phyloP scores from a whole-genome alignment of 2,329 filamentous ascomycete genomes.

The Curvularia verruculosa region DNA sequence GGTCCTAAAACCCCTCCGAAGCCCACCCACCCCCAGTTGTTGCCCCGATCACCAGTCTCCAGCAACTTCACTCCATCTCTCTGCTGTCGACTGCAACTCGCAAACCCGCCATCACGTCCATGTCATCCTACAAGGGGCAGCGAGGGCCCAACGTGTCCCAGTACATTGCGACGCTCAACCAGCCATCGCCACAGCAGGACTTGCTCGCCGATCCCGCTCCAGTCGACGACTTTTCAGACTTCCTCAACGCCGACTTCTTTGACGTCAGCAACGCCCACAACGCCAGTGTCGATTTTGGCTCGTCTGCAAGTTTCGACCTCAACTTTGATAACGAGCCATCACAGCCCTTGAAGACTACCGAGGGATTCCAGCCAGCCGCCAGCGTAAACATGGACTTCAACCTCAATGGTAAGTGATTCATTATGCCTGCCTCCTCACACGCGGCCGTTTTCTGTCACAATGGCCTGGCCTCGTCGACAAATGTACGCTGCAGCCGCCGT shows the following conservation, averaged over 20 bases:
- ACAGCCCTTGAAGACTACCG: slow-evolving; percentile 20
- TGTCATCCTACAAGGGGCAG: slow-evolving; percentile 78
- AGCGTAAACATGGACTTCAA: slow-evolving; percentile 45
- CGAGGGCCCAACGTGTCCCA: slow-evolving; percentile 86
- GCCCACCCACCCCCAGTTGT: slow-evolving; percentile 18
- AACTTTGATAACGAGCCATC: slow-evolving; percentile 34
- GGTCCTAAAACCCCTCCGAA: slow-evolving; percentile 21
- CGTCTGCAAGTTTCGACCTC: slow-evolving; percentile 38
- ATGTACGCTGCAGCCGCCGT: slow-evolving; percentile 21
- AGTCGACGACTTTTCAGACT: slow-evolving; percentile 56
- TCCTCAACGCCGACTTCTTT: slow-evolving; percentile 67
- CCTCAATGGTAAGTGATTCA: slow-evolving; percentile 40
- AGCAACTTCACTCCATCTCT: slow-evolving; percentile 18
- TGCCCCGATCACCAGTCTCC: slow-evolving; percentile 19
- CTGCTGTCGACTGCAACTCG: slow-evolving; percentile 11
- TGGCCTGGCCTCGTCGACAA: slow-evolving; percentile 15
- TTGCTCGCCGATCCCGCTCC: slow-evolving; percentile 48
- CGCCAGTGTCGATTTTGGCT: slow-evolving; percentile 32
- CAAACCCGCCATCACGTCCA: slow-evolving; percentile 44
- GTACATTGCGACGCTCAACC: slow-evolving; percentile 86
- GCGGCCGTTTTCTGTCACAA: slow-evolving; percentile 13
- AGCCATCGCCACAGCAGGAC: slow-evolving; percentile 57
- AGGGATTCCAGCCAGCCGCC: slow-evolving; percentile 20
- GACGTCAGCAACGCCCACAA: slow-evolving; percentile 64
- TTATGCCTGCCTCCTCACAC: slow-evolving; percentile 16